These are phyloP conservation scores for Penicillium desertorum DNA, from an alignment of 495 filamentous ascomycete species.

Conservation along the genomic window DNA sequence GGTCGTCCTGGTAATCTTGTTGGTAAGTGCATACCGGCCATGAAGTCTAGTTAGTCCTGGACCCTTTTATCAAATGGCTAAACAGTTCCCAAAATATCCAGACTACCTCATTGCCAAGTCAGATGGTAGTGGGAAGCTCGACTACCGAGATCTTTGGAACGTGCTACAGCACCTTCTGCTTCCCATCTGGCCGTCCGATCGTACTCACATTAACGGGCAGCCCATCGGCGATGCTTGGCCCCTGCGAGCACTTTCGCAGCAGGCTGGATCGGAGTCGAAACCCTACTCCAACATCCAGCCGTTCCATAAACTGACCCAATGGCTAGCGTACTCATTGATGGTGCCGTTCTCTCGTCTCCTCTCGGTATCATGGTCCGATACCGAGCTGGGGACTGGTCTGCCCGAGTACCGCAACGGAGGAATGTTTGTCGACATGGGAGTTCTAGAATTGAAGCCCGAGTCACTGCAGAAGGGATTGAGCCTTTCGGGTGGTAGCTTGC, in stretches of 20 bases:
- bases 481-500: conserved; percentile 59
- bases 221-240: conserved; percentile 62
- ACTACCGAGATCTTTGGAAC: conserved; percentile 47
- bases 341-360: conserved; percentile 80
- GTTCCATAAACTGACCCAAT: conserved; percentile 90
- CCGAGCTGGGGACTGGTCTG: conserved; percentile 75
- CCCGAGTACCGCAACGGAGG: conserved; percentile 90
- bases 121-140: conserved; percentile 17
- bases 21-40: conserved; percentile 33
- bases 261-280: conserved; percentile 6
- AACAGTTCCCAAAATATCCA: conserved; percentile 16
- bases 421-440: conserved; percentile 76
- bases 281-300: conserved; percentile 34
- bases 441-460: conserved; percentile 68
- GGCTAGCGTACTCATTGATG: conserved; percentile 87
- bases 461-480: conserved; percentile 56
- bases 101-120: conserved; percentile 48
- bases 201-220: conserved; percentile 50
- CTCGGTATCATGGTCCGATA: conserved; percentile 72
- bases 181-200: conserved; percentile 55
- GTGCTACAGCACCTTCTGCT: conserved; percentile 52
- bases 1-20: conserved; percentile 57
- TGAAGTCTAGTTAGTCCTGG: background rate
- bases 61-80: background rate
- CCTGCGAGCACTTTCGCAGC: conserved; percentile 27